Base-by-base conservation (phyloP, 2,329 filamentous ascomycete genomes). In the Hypoxylon sp. region DNA sequence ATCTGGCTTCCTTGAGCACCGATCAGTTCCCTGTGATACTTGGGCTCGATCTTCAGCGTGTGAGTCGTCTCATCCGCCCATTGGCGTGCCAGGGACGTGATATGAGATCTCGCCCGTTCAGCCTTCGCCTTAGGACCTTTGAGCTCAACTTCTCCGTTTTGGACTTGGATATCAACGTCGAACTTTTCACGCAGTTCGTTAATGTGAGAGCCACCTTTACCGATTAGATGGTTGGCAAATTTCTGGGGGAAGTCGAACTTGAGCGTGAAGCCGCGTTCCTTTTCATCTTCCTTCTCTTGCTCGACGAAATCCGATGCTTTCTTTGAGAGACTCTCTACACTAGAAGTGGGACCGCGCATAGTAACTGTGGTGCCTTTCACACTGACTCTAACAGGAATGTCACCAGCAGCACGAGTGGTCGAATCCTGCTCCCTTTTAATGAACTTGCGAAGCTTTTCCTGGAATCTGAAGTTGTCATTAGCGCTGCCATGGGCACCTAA, bases 51-150 rank as follows among this genome's bases (percentile, higher is more conserved):
- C 78, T 95, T 96, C 46, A 99, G 79, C 8, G 84, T 78, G 70
- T 96, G 87, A 1, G 88, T 96, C 4, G 89, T 86, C 76, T 99
- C 94, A 65, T 99, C 94, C 43, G 95, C 91, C 64, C 96, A 82
- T 69, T 89, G 89, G 70, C 89, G 91, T 29, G 83, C 87, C 60
- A 97, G 77, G 27, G 85, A 81, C 57, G 86, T 78, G 62, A 99
- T 97, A 67, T 96, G 86, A 27, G 86, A 77, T 71, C 89, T 94
- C 59, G 90, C 91, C 38, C 86, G 84, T 70, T 96, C 91, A 1
- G 92, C 91, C 79, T 97, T 97, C 40, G 91, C 90, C 75, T 95
- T 90, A 38, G 94, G 93, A 17, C 95, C 94, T 78, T 95, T 97
- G 63, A 99, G 84, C 72, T 96, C 91, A 38, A 97, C 91, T 73